phyloP scores from a whole-genome alignment of 768 basidiomycete genomes.

The Cyclocybe aegerita region DNA sequence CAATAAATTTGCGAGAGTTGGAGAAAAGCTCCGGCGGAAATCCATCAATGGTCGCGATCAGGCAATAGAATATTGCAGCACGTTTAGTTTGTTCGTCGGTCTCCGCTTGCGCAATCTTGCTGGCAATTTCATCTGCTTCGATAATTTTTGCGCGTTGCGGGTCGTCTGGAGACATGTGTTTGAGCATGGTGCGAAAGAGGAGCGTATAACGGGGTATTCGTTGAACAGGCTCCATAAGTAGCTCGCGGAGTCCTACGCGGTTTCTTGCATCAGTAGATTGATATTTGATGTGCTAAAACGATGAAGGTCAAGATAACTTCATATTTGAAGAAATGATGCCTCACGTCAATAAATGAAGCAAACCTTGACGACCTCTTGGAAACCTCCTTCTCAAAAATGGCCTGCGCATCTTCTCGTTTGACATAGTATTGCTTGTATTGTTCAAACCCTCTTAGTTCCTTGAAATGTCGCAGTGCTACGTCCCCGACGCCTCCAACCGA shows the following conservation, averaged over 20 bases:
- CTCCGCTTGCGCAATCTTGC: constrained; percentile 89
- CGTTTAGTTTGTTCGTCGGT: constrained; percentile 90
- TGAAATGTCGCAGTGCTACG: constrained; percentile 85
- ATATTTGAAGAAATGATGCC: constrained; percentile 20
- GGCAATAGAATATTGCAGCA: constrained; percentile 83
- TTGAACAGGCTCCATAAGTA: constrained; percentile 96
- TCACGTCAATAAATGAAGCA: constrained; percentile 82
- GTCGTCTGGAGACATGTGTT: constrained; percentile 80
- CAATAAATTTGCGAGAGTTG: constrained; percentile 83
- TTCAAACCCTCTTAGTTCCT: constrained; percentile 80
- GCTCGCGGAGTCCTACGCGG: constrained; percentile 85
- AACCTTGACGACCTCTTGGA: constrained; percentile 81
- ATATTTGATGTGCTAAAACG: constrained; percentile 79
- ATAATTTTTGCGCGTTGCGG: constrained; percentile 74
- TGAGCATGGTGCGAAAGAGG: constrained; percentile 89
- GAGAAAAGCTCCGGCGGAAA: constrained; percentile 93
- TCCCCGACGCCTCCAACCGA: constrained; percentile 75
- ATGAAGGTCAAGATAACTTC: constrained; percentile 10
- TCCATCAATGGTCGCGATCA: constrained; percentile 82
- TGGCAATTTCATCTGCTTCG: constrained; percentile 86
- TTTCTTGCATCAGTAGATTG: constrained; percentile 70
- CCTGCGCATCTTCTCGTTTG: constrained; percentile 91
- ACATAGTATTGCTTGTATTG: constrained; percentile 89
- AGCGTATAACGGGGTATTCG: constrained; percentile 94
- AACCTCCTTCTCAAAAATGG: constrained; percentile 82